These are phyloP conservation scores for Trametes gibbosa DNA, from an alignment of 768 basidiomycete genomes.

Conservation along the genomic window DNA sequence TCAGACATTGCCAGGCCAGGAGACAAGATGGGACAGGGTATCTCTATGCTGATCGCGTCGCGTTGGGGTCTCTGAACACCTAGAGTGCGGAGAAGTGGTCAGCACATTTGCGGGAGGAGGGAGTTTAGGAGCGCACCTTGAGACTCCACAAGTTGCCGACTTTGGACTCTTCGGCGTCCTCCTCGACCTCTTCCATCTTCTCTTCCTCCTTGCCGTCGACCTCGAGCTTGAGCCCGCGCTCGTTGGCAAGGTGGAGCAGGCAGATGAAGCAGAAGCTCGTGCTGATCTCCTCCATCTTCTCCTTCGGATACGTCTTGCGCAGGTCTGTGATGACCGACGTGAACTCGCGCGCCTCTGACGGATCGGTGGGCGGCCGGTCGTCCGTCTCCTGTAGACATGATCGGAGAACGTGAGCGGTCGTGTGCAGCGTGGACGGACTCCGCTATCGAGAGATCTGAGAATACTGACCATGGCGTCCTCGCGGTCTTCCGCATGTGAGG, in stretches of 20 bases:
- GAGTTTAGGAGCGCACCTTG: slow-evolving; percentile 45
- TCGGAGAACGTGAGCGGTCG: too few relatives aligned
- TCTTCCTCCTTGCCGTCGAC: slow-evolving; percentile 40
- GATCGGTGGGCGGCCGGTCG: slow-evolving; percentile 52
- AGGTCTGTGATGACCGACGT: slow-evolving; percentile 81
- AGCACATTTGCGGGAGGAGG: not conserved
- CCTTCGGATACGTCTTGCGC: slow-evolving; percentile 77
- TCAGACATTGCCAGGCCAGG: not conserved
- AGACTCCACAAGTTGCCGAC: slow-evolving; percentile 75
- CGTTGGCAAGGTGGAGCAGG: slow-evolving; percentile 92
- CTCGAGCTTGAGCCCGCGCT: slow-evolving; percentile 87
- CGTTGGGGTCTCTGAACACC: slow-evolving; percentile 28
- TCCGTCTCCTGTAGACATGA: slow-evolving; percentile 50
- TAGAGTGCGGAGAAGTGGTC: not conserved
- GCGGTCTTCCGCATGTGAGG: slow-evolving; percentile 39
- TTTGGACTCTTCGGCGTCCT: slow-evolving; percentile 41
- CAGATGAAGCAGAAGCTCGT: slow-evolving; percentile 99
- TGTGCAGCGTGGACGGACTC: not conserved
- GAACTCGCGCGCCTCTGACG: slow-evolving; percentile 66
- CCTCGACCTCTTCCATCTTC: slow-evolving; percentile 36
- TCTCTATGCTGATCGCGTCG: slow-evolving; percentile 21
- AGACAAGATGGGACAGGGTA: not conserved
- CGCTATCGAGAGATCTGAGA: not conserved
- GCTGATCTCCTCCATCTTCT: slow-evolving; percentile 97
- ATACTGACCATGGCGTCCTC: slow-evolving; percentile 29